phyloP scores from a whole-genome alignment of 805 yeast genomes.

The Kazachstania kunashirensis region DNA sequence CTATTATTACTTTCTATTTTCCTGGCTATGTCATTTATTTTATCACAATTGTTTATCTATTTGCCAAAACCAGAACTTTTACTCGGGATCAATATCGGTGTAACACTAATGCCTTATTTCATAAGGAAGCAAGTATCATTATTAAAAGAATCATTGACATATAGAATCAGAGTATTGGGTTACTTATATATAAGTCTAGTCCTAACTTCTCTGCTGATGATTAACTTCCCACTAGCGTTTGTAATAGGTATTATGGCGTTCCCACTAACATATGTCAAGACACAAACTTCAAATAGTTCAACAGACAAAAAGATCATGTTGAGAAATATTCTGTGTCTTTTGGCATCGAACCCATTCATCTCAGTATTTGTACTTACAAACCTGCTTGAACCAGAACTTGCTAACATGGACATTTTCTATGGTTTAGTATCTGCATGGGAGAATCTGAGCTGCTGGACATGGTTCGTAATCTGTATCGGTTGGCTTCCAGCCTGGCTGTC shows the following conservation, averaged over 20 bases:
- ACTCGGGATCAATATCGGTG: slow-evolving; percentile 10
- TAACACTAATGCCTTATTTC: neutral
- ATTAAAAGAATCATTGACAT: slow-evolving; percentile 15
- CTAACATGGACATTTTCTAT: slow-evolving; percentile 34
- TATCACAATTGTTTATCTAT: slow-evolving; percentile 8
- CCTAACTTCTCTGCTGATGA: slow-evolving; percentile 62
- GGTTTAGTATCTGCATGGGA: slow-evolving; percentile 56
- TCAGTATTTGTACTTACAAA: slow-evolving; percentile 28
- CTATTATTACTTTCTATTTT: slow-evolving; percentile 24
- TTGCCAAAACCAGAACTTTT: slow-evolving; percentile 12
- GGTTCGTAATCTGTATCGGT: slow-evolving; percentile 61
- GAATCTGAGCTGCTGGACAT: slow-evolving; percentile 73
- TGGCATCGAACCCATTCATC: slow-evolving; percentile 45
- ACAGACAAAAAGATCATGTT: slow-evolving; percentile 5
- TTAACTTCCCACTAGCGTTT: slow-evolving; percentile 78
- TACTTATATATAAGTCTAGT: slow-evolving; percentile 57
- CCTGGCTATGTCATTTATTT: slow-evolving; percentile 22
- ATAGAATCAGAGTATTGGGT: slow-evolving; percentile 35
- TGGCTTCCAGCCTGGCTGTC: slow-evolving; percentile 80
- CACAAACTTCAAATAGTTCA: slow-evolving; percentile 2
- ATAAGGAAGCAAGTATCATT: neutral
- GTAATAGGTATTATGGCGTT: slow-evolving; percentile 56
- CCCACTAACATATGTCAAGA: slow-evolving; percentile 57
- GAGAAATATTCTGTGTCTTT: slow-evolving; percentile 30
- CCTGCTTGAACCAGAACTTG: slow-evolving; percentile 28